Base-by-base conservation (phyloP, 2,329 filamentous ascomycete genomes). In the Xylariaceae sp. region DNA sequence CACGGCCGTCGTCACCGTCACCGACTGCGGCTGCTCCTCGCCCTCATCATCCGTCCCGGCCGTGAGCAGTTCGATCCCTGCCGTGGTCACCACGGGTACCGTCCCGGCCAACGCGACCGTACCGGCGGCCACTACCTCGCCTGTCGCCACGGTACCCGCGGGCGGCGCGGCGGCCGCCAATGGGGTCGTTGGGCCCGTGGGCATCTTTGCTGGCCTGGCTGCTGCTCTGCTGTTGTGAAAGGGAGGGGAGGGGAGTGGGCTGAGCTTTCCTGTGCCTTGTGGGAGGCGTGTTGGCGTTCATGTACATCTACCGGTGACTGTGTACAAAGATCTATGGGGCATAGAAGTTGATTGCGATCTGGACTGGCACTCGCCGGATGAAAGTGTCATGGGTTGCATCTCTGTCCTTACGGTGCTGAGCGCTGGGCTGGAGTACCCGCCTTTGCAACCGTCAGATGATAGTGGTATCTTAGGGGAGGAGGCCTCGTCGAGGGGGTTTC, bases 191-290 rank as follows among this genome's bases (percentile, higher is more conserved):
- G 50, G 47, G 3, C 40, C 46, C 3, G 31, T 43, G 17, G 46
- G 49, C 3, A 21, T 49, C 13, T 14, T 51, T 6, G 47, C 45
- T 8, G 45, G 44, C 5, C 15, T 50, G 18, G 46, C 44, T 13
- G 47, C 46, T 19, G 37, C 46, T n/a, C 19, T 51, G 21, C 30
- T 53, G 13, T 32, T 51, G 12, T 51, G 37, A 39, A 10, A 23
- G 13, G 19, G 21, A 7, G 7, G 24, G 15, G n/a, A n/a, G 5
- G 12, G 16, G 18, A 4, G 10, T 9, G 6, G n/a, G 22, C 16
- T 17, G 7, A 11, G 16, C 17, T 29, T 17, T 29, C 13, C 19
- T 15, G 24, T 24, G n/a, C n/a, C n/a, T n/a, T n/a, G n/a, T n/a
- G n/a, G n/a, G n/a, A n/a, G n/a, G n/a, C n/a, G n/a, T 32, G n/a